Percentiles rank a stretch among this genome's conserved stretches.
Conservation (phyloP, 768 basidiomycete species). For the Tricholoma sp. region DNA sequence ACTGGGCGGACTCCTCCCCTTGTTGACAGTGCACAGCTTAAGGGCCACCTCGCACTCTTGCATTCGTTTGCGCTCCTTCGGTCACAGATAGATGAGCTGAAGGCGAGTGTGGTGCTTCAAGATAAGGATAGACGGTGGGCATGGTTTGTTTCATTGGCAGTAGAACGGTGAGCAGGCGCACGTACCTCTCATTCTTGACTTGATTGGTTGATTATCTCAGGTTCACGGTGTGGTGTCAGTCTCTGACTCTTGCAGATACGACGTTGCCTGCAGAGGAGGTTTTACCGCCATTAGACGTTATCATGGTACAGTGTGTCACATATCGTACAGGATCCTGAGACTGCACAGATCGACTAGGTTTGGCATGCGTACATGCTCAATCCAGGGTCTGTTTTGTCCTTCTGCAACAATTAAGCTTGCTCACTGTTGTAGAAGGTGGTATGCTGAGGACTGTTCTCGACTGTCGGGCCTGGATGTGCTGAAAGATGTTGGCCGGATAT, state of each 20-base stretch:
- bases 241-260: neutral
- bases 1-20: constrained; percentile 1
- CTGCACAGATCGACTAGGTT: neutral
- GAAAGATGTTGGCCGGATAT: neutral
- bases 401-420: neutral
- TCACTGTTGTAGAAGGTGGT: constrained; percentile 6
- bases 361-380: constrained; percentile 17
- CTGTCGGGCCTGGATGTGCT: neutral
- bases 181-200: neutral
- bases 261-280: neutral
- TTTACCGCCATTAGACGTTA: constrained; percentile 3
- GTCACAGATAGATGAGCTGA: constrained; percentile 3
- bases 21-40: constrained; percentile 8
- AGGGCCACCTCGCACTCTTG: constrained; percentile 10
- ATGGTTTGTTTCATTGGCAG: constrained; percentile 12
- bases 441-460: constrained; percentile 9
- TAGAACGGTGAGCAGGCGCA: constrained; percentile 8
- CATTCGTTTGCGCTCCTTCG: constrained; percentile 8
- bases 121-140: constrained; percentile 10
- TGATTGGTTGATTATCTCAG: neutral
- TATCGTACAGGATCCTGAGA: neutral
- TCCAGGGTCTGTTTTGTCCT: constrained; percentile 8
- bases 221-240: neutral
- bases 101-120: neutral
- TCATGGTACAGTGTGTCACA: constrained; percentile 3